phyloP scores from a whole-genome alignment of 441 rosid genomes.

The Omphalea diandra region DNA sequence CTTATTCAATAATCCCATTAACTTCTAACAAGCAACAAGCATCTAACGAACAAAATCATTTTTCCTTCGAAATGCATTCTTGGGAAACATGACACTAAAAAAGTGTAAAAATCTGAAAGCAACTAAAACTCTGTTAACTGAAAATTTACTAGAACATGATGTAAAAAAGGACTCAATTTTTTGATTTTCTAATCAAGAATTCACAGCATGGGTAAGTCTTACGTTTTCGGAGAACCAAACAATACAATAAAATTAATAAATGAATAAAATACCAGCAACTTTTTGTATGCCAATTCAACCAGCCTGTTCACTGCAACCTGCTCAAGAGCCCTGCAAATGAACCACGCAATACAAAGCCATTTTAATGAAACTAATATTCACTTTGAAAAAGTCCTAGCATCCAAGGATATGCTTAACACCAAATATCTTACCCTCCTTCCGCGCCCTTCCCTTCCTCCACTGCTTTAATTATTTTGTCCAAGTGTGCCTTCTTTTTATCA shows the following conservation, averaged over 20 bases:
- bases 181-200: not conserved
- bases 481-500: conserved; percentile 37
- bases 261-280: conserved; percentile 41
- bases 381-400: not conserved
- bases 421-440: conserved; percentile 39
- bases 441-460: conserved; percentile 33
- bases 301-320: conserved; percentile 56
- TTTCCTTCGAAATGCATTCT: not conserved
- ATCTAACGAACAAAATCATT: conserved; percentile 1
- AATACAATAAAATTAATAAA: not conserved
- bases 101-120: not conserved
- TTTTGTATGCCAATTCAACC: conserved; percentile 54
- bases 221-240: not conserved
- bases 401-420: not conserved
- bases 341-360: conserved; percentile 7
- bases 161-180: not conserved
- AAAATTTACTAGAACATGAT: not conserved
- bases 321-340: conserved; percentile 47
- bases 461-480: conserved; percentile 37
- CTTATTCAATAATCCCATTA: not conserved
- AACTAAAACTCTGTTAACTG: not conserved
- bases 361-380: not conserved
- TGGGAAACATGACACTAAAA: not conserved
- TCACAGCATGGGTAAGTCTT: not conserved
- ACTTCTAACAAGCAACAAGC: not conserved